Evolutionary conservation across 441 rosid species (phyloP).

Genomic region (Gossypium lobatum): DNA sequence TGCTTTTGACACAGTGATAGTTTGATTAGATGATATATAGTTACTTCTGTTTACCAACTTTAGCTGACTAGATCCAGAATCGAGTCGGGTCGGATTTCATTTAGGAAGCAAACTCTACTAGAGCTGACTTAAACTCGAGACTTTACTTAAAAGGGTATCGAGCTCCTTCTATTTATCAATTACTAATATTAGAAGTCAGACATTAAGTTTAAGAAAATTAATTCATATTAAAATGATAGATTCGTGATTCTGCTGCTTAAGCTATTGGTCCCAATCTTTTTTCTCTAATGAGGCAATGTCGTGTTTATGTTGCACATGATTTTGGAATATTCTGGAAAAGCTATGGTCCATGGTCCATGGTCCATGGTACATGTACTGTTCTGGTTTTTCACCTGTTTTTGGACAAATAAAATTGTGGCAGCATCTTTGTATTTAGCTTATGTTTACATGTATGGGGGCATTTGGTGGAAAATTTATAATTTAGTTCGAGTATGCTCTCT

Average conservation of each 20-base stretch:
- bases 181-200: neutral
- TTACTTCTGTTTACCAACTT: neutral
- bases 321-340: conserved; percentile 3
- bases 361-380: neutral
- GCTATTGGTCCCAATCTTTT: neutral
- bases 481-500: neutral
- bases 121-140: no score
- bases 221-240: neutral
- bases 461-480: neutral
- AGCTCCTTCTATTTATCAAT: neutral
- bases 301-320: neutral
- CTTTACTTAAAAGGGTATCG: no score
- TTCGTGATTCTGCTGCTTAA: neutral
- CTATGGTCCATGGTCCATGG: no score
- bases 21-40: neutral
- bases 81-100: no score
- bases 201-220: neutral
- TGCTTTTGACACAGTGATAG: neutral
- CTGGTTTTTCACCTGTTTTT: neutral
- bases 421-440: neutral
- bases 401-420: neutral
- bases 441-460: neutral
- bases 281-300: neutral
- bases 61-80: no score
- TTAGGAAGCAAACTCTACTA: no score